Evolutionary conservation across 345 rosid species (phyloP), one percentile per base, ranked within the genome.

Genomic region (Combretum micranthum): DNA sequence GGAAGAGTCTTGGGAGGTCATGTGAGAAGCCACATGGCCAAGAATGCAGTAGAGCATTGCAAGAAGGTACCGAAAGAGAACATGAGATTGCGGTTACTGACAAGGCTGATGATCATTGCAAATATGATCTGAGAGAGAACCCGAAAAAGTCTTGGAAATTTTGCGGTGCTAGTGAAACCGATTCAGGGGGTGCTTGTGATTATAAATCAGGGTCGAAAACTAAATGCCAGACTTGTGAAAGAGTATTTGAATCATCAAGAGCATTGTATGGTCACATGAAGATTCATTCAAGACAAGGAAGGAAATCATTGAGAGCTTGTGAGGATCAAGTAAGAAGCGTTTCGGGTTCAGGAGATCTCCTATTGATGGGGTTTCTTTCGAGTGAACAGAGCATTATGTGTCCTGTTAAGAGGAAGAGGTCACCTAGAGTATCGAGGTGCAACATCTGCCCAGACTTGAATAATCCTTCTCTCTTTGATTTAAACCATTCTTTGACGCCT

Each of bases 131-230:
- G 16, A 76, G 90, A 69, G 80, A 79, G 48, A 76, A 84, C 47
- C 90, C 90, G 22, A 86, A 80, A 71, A 84, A 83, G 72, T 79
- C 88, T 58, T 78, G 71, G 71, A 79, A 71, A 68, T 77, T 68
- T 55, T 74, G 78, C 19, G 64, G 63, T 17, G 66, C 51, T 14
- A 69, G 18, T 52, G 56, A 44, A 12, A 25, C 50, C 44, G 18
- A 55, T 32, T 19, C 64, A 39, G 21, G 12, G 25, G 57, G 58
- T 63, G 68, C 39, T 32, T 32, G 39, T 32, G 39, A 11, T 4
- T 1, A 32, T 32, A n/a, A n/a, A n/a, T 32, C 10, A 32, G 9
- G 39, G 10, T 32, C 9, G 39, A 32, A 72, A 47, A 32, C 15
- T 26, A 32, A 23, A 51, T 76, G 87, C 59, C 46, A 52, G 39